Evolutionary conservation across 2,329 filamentous ascomycete species (phyloP).

Genomic region (Pestalotiopsis sp.): DNA sequence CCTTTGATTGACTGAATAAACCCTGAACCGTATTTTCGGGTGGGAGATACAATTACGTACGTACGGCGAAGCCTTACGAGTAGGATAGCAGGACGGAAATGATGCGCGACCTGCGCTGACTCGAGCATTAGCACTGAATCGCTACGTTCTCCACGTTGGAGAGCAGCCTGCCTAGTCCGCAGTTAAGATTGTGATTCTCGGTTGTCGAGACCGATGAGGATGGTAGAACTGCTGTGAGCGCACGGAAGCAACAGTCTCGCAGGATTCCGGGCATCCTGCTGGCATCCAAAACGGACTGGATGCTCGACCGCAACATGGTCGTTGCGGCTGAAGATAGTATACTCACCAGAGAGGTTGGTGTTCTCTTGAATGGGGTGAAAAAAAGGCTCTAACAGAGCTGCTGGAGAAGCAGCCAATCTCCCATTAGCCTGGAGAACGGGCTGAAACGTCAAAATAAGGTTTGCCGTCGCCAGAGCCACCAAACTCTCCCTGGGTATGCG

Average conservation of each 20-base stretch:
- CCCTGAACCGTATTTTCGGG: not conserved
- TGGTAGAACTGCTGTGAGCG: not conserved
- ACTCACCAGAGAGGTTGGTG: not conserved
- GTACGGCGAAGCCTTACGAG: not conserved
- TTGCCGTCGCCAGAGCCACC: not conserved
- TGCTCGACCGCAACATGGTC: not conserved
- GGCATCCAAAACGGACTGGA: not conserved
- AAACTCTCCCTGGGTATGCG: not conserved
- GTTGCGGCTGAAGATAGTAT: not conserved
- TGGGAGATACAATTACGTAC: not conserved
- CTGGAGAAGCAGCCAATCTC: not conserved
- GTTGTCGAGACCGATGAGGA: not conserved
- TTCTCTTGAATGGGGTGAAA: not conserved
- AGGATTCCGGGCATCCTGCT: not conserved
- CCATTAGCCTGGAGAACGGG: not conserved
- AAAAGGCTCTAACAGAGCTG: not conserved
- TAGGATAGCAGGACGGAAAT: not conserved
- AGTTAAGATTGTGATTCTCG: not conserved
- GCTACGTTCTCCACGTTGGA: not conserved
- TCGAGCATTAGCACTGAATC: not conserved
- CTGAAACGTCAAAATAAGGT: slow-evolving; percentile 7
- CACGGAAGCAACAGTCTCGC: not conserved
- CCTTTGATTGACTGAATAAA: not conserved
- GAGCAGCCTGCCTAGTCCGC: not conserved
- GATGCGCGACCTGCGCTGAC: not conserved